Percentiles rank a stretch among this genome's conserved stretches.
These are phyloP conservation scores for Persicaria maculosa DNA, from an alignment of 148 eudicot species.

Conservation along the genomic window DNA sequence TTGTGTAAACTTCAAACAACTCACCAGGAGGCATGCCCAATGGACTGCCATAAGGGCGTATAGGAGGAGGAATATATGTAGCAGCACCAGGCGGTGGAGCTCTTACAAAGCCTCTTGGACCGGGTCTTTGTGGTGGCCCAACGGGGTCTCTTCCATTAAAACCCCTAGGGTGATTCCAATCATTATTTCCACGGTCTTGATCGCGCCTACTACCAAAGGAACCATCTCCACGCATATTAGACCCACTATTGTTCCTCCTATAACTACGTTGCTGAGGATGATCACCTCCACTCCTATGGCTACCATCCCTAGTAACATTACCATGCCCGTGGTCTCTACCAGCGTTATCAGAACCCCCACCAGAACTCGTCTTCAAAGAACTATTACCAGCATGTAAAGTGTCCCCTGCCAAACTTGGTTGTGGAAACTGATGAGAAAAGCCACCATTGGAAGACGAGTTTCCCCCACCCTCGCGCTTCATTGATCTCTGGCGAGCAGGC, in stretches of 20 bases:
- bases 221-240: conserved; percentile 64
- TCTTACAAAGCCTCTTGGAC: conserved; percentile 42
- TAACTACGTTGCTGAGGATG: conserved; percentile 45
- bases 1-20: background rate
- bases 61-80: conserved; percentile 35
- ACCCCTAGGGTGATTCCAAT: conserved; percentile 52
- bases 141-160: conserved; percentile 55
- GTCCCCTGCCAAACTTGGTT: conserved; percentile 31
- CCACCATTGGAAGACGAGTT: conserved; percentile 46
- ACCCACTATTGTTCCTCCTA: conserved; percentile 47
- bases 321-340: conserved; percentile 30
- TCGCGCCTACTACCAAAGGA: conserved; percentile 59
- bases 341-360: conserved; percentile 33
- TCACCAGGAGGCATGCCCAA: conserved; percentile 56
- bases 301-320: conserved; percentile 38
- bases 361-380: conserved; percentile 31
- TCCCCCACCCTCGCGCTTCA: conserved; percentile 59
- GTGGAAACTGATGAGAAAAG: conserved; percentile 34
- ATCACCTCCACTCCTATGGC: conserved; percentile 38
- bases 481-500: conserved; percentile 48
- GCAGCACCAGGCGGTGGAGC: conserved; percentile 32
- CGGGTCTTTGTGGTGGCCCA: conserved; percentile 39
- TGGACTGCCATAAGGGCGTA: conserved; percentile 40
- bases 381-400: conserved; percentile 16
- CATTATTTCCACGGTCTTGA: conserved; percentile 73